Evolutionary conservation across 345 rosid species (phyloP).

Genomic region (Noccaea caerulescens): DNA sequence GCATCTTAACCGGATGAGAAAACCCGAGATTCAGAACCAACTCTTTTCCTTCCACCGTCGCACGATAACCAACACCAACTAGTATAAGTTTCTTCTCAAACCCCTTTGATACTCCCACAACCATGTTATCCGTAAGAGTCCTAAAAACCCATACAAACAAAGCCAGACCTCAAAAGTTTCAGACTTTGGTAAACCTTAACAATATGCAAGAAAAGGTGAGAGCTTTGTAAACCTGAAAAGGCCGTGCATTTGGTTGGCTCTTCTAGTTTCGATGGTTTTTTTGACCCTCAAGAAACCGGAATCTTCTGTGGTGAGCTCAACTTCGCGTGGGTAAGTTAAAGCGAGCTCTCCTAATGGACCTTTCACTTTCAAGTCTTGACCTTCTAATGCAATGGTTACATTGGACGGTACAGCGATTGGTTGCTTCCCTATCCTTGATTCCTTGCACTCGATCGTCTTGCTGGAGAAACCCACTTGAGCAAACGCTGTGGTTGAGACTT

Average conservation of each 20-base stretch:
- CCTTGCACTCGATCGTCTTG: conserved; percentile 77
- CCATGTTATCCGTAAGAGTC: conserved; percentile 94
- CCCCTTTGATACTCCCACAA: conserved; percentile 95
- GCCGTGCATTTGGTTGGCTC: conserved; percentile 97
- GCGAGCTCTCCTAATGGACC: conserved; percentile 92
- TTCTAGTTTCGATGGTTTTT: conserved; percentile 77
- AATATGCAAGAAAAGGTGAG: conserved; percentile 2
- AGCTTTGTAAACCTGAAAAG: conserved; percentile 77
- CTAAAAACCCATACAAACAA: conserved; percentile 42
- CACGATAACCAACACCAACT: conserved; percentile 95
- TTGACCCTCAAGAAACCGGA: conserved; percentile 62
- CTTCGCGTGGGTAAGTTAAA: conserved; percentile 75
- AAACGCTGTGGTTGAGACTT: conserved; percentile 47
- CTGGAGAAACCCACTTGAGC: conserved; percentile 50
- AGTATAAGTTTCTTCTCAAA: conserved; percentile 90
- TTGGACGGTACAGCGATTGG: conserved; percentile 75
- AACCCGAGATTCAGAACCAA: conserved; percentile 86
- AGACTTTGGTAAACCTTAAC: neutral
- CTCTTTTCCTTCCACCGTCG: conserved; percentile 74
- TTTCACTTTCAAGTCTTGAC: conserved; percentile 72
- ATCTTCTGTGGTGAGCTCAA: conserved; percentile 70
- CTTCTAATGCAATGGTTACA: conserved; percentile 72
- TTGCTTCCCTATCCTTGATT: conserved; percentile 93
- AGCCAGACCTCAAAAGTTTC: neutral
- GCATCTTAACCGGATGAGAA: conserved; percentile 91